Conservation (phyloP, 805 yeast genomes). For the Yamadazyma philogaea region DNA sequence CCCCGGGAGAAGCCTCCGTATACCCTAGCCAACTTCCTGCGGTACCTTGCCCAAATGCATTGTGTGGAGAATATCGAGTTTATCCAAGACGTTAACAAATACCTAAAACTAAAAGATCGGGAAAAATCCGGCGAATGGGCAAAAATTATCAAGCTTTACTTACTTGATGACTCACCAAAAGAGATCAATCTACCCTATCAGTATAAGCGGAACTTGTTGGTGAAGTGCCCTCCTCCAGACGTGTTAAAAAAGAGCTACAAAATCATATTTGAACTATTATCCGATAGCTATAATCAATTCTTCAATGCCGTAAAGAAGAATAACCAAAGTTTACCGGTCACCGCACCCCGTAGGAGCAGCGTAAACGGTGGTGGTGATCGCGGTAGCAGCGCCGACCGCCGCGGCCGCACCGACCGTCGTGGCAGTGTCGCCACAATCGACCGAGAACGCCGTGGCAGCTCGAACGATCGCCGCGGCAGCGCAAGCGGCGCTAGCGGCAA, state of each 20-base stretch:
- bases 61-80: constrained; percentile 39
- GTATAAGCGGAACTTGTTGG: constrained; percentile 19
- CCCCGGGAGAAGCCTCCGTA: constrained; percentile 7
- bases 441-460: neutral
- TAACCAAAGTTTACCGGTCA: neutral
- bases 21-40: constrained; percentile 19
- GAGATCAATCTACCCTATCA: constrained; percentile 34
- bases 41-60: constrained; percentile 27
- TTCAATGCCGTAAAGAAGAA: constrained; percentile 13
- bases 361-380: neutral
- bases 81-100: constrained; percentile 17
- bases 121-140: constrained; percentile 23
- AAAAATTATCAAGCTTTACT: constrained; percentile 23
- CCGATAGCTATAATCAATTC: constrained; percentile 34
- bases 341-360: neutral
- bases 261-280: constrained; percentile 27
- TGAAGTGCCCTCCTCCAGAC: constrained; percentile 18
- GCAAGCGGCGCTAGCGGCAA: too few species aligned
- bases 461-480: neutral
- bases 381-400: neutral
- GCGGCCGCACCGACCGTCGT: constrained; percentile 5
- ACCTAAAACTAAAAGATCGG: constrained; percentile 8
- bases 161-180: constrained; percentile 26
- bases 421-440: neutral
- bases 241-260: constrained; percentile 16